A percentile compares a stretch with the other conserved stretches of the same genome.
These are phyloP conservation scores for Salinomyces thailandicus DNA, from an alignment of 2,329 filamentous ascomycete species.

Conservation along the genomic window DNA sequence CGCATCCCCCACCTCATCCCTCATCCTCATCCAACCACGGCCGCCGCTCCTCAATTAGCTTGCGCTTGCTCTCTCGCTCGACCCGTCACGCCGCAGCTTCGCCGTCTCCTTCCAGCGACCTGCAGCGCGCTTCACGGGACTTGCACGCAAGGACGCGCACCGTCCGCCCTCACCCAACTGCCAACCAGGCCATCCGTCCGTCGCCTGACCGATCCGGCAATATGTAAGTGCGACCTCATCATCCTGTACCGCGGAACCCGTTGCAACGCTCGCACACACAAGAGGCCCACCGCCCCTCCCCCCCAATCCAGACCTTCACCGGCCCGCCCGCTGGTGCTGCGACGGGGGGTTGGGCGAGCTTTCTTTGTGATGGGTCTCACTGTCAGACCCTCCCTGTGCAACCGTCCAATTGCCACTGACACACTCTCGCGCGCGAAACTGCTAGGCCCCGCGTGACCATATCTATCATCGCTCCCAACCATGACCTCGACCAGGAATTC, in stretches of 20 bases:
- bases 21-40: too few species aligned
- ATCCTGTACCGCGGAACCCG: too few species aligned
- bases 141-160: conserved; percentile 1
- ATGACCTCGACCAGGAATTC: conserved; percentile 58
- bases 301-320: background rate
- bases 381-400: conserved; percentile 18
- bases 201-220: conserved; percentile 10
- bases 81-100: conserved; percentile 1
- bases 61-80: too few species aligned
- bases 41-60: too few species aligned
- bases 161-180: background rate
- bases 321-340: background rate
- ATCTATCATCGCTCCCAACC: conserved; percentile 66
- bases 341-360: background rate
- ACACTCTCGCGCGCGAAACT: conserved; percentile 1
- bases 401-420: conserved; percentile 3
- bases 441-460: conserved; percentile 74
- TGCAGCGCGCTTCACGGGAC: conserved; percentile 10
- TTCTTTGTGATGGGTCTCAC: conserved; percentile 17
- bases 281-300: background rate
- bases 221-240: conserved; percentile 16
- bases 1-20: too few species aligned
- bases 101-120: conserved; percentile 14
- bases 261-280: background rate
- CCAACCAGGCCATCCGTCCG: background rate